These are phyloP conservation scores for Vittaforma corneae DNA, from an alignment of 371 early-diverging fungal genomes.

Conservation along the genomic window DNA sequence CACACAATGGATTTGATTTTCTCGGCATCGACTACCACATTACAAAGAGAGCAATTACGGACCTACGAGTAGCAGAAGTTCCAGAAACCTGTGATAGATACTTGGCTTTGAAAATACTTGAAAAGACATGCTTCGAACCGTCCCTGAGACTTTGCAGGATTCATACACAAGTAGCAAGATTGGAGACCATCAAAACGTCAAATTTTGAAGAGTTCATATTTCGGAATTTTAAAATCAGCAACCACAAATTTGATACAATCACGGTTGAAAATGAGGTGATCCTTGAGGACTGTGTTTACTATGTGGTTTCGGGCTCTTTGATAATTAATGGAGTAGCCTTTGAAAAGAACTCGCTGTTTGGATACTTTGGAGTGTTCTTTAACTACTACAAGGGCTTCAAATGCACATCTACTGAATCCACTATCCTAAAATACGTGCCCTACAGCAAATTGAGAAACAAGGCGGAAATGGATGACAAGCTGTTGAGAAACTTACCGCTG, in stretches of 20 bases:
- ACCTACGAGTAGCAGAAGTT: neutral
- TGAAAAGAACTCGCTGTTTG: neutral
- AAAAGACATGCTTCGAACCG: conserved; percentile 10
- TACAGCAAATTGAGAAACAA: neutral
- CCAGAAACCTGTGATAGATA: neutral
- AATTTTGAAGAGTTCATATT: neutral
- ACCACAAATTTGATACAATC: neutral
- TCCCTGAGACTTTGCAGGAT: neutral
- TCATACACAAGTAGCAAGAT: neutral
- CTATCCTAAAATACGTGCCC: neutral
- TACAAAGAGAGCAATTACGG: neutral
- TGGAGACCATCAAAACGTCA: neutral
- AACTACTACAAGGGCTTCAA: neutral
- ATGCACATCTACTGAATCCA: neutral
- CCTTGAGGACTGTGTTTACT: neutral
- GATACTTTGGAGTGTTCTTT: neutral
- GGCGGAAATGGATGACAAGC: neutral
- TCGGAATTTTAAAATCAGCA: neutral
- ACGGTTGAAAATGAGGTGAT: neutral
- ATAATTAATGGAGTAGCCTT: neutral
- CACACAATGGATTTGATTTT: neutral
- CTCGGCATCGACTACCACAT: neutral
- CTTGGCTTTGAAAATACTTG: neutral
- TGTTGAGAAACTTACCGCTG: neutral
- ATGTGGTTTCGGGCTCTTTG: neutral